Percentiles rank a stretch among this genome's conserved stretches.
These are phyloP conservation scores for Bretziella fagacearum DNA, from an alignment of 2,329 filamentous ascomycete species.

Conservation along the genomic window DNA sequence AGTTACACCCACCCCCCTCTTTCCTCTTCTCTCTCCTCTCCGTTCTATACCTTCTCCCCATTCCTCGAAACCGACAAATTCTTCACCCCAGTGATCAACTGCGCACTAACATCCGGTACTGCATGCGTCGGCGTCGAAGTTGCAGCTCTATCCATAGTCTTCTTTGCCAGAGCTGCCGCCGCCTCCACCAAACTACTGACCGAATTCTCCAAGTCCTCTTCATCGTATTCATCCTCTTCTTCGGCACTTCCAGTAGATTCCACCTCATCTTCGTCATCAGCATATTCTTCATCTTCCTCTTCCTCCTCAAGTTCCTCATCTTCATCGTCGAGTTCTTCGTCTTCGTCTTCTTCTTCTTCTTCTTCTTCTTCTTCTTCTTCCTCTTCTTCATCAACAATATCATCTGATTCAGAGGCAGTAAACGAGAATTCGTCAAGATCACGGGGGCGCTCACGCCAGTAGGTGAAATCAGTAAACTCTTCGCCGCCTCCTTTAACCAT, in stretches of 20 bases:
- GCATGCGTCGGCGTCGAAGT: background rate
- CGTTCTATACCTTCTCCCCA: no score
- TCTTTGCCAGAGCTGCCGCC: slow-evolving; percentile 8
- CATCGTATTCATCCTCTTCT: slow-evolving; percentile 17
- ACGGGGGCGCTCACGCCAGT: slow-evolving; percentile 75
- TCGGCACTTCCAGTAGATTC: slow-evolving; percentile 16
- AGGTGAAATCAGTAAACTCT: slow-evolving; percentile 92
- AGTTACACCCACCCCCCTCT: background rate
- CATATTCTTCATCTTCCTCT: slow-evolving; percentile 24
- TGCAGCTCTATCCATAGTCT: slow-evolving; percentile 5
- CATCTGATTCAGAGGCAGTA: slow-evolving; percentile 45
- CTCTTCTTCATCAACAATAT: slow-evolving; percentile 37
- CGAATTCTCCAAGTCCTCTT: slow-evolving; percentile 12
- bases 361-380: slow-evolving; percentile 34
- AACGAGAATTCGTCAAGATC: slow-evolving; percentile 80
- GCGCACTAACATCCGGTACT: slow-evolving; percentile 14
- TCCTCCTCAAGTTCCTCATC: slow-evolving; percentile 24
- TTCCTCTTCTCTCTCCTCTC: background rate
- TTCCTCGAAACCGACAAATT: slow-evolving; percentile 14
- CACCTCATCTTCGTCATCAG: slow-evolving; percentile 20
- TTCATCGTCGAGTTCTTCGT: slow-evolving; percentile 26
- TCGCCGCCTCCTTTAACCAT: slow-evolving; percentile 81
- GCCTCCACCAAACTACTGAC: slow-evolving; percentile 10
- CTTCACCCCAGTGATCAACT: slow-evolving; percentile 16
- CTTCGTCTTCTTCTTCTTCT: slow-evolving; percentile 33